Base-by-base conservation (phyloP, 306 rosid species). In the Ormosia emarginata region DNA sequence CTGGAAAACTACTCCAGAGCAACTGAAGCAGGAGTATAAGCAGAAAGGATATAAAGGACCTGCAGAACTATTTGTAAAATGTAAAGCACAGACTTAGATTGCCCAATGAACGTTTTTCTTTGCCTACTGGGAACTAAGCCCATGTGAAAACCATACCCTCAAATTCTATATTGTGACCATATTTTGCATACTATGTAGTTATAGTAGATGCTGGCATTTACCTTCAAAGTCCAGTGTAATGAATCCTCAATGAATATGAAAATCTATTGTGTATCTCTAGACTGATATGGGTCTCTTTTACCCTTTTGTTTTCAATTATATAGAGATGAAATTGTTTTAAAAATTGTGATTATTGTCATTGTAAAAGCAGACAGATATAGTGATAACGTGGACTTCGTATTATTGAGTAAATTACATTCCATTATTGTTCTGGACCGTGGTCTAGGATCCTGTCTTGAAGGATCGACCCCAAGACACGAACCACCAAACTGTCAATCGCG, bases 1-100 rank as follows among this genome's bases (percentile, higher is more conserved):
- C 85, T 5, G 36, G 81, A 14, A 91, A 75, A 53, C 36, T 53
- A 36, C 15, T 78, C 2, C 9, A 75, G 57, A 70, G 61, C 69
- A 80, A 71, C 47, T 50, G 75, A 82, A 79, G 82, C 53, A 36
- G 18, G 50, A 50, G 36, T 17, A 78, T 8, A 71, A 56, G 50
- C 36, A 18, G 64, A 58, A 13, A 11, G 32, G 66, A 46, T 13
- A 30, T 33, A 17, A 17, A 73, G 34, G 10, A 81, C 29, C 73
- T 66, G 71, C 13, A 41, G 32, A 61, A 74, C 30, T 59, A 40
- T 65, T 59, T 57, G 17, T 33, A 67, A 62, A 72, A 47, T 57
- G 17, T 33, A 67, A 62, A 72, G 55, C 37, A 63, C 37, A 53
- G 15, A 58, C 40, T 36, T 7, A 58, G 41, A 18, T 55, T 39